These are phyloP conservation scores for Aspergillus wentii DNA, from an alignment of 495 filamentous ascomycete species.

Conservation along the genomic window DNA sequence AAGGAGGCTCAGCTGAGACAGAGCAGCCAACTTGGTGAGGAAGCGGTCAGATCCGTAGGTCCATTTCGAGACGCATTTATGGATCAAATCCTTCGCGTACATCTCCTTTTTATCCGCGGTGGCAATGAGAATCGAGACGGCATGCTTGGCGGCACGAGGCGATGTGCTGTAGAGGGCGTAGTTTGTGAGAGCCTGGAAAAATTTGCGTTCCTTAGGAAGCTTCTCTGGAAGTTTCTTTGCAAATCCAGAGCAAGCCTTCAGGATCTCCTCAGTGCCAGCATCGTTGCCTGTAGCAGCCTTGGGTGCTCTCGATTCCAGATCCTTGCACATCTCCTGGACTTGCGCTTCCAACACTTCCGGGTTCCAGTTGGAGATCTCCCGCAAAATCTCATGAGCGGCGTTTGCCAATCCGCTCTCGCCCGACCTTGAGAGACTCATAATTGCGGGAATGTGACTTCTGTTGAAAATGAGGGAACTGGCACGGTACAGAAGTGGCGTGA, in stretches of 20 bases:
- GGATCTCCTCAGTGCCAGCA: slow-evolving; percentile 68
- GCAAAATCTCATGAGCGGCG: slow-evolving; percentile 84
- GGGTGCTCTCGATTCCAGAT: slow-evolving; percentile 75
- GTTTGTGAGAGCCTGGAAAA: slow-evolving; percentile 69
- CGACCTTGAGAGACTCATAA: slow-evolving; percentile 78
- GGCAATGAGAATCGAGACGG: slow-evolving; percentile 82
- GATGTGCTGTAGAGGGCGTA: slow-evolving; percentile 81
- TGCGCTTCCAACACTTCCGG: slow-evolving; percentile 89
- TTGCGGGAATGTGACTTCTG: slow-evolving; percentile 83
- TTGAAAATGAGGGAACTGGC: slow-evolving; percentile 84
- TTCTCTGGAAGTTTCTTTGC: slow-evolving; percentile 80
- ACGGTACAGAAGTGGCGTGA: slow-evolving; percentile 81
- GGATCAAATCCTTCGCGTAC: slow-evolving; percentile 78
- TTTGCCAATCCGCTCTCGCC: slow-evolving; percentile 72
- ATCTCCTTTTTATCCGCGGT: slow-evolving; percentile 77
- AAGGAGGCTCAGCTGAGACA: slow-evolving; percentile 79
- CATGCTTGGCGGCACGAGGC: slow-evolving; percentile 83
- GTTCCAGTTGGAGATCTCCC: slow-evolving; percentile 84
- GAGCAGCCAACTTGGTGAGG: slow-evolving; percentile 75
- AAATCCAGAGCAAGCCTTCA: slow-evolving; percentile 90
- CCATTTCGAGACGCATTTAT: slow-evolving; percentile 70
- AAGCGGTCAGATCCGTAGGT: slow-evolving; percentile 70
- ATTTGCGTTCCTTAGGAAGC: slow-evolving; percentile 79
- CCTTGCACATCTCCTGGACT: slow-evolving; percentile 84
- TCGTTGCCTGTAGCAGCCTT: slow-evolving; percentile 59